A percentile compares a stretch with the other conserved stretches of the same genome.
phyloP scores from a whole-genome alignment of 345 rosid species.

The Citrus trifoliata region DNA sequence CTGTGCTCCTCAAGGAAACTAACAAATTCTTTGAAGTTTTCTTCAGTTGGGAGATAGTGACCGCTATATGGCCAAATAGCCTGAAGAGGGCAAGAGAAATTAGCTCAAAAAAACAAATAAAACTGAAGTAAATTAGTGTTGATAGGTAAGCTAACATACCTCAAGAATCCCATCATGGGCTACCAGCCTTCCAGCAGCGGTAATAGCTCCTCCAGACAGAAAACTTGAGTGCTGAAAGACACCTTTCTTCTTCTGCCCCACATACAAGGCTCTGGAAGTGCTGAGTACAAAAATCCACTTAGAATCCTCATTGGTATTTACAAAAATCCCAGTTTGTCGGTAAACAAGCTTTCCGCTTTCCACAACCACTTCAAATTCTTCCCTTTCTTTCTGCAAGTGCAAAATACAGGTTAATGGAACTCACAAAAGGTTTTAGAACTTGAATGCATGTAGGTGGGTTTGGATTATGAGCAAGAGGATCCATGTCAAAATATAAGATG shows the following conservation, averaged over 20 bases:
- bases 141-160: constrained; percentile 27
- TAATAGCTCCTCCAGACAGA: constrained; percentile 65
- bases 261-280: constrained; percentile 56
- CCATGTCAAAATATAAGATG: background rate
- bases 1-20: constrained; percentile 52
- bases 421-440: background rate
- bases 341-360: constrained; percentile 54
- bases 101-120: background rate
- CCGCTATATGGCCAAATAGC: constrained; percentile 77
- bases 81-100: constrained; percentile 18
- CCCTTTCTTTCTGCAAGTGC: constrained; percentile 59
- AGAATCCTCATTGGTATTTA: constrained; percentile 40
- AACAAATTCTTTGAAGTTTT: constrained; percentile 54
- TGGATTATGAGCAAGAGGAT: background rate
- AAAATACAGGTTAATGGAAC: background rate
- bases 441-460: background rate
- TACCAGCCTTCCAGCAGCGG: constrained; percentile 61
- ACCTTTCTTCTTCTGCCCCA: constrained; percentile 65
- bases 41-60: constrained; percentile 66
- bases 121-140: background rate
- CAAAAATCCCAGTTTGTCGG: constrained; percentile 34
- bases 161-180: constrained; percentile 54
- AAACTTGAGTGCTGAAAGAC: constrained; percentile 65
- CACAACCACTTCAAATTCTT: constrained; percentile 55
- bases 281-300: constrained; percentile 75